phyloP scores from a whole-genome alignment of 306 rosid genomes.

The Begonia loranthoides region DNA sequence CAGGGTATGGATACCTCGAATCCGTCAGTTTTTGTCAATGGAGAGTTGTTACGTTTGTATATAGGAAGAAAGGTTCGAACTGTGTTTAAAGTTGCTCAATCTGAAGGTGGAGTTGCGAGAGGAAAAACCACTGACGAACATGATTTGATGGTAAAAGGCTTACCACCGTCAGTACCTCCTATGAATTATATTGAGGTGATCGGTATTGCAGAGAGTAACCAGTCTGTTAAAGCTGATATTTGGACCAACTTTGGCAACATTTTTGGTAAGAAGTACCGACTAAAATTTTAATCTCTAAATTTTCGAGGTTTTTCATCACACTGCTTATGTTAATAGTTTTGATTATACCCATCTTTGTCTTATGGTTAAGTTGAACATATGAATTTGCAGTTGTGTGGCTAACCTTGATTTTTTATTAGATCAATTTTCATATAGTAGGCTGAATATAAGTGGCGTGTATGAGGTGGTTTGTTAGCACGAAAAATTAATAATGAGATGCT shows the following conservation, averaged over 20 bases:
- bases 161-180: conserved; percentile 27
- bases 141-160: conserved; percentile 50
- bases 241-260: conserved; percentile 83
- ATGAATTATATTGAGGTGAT: conserved; percentile 70
- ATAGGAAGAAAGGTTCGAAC: conserved; percentile 67
- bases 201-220: conserved; percentile 68
- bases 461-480: too few relatives aligned
- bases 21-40: conserved; percentile 71
- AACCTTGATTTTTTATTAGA: too few relatives aligned
- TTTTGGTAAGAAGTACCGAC: conserved; percentile 37
- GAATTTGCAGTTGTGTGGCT: too few relatives aligned
- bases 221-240: conserved; percentile 51
- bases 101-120: conserved; percentile 34
- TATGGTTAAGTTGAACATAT: too few relatives aligned
- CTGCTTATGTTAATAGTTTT: too few relatives aligned
- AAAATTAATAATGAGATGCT: too few relatives aligned
- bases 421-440: too few relatives aligned
- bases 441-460: too few relatives aligned
- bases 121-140: conserved; percentile 75
- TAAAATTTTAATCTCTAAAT: neutral
- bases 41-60: conserved; percentile 41
- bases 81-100: conserved; percentile 49
- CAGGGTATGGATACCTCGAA: conserved; percentile 71
- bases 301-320: too few relatives aligned
- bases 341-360: too few relatives aligned